These are phyloP conservation scores for Fusarium secorum DNA, from an alignment of 2,329 filamentous ascomycete genomes.

Conservation along the genomic window DNA sequence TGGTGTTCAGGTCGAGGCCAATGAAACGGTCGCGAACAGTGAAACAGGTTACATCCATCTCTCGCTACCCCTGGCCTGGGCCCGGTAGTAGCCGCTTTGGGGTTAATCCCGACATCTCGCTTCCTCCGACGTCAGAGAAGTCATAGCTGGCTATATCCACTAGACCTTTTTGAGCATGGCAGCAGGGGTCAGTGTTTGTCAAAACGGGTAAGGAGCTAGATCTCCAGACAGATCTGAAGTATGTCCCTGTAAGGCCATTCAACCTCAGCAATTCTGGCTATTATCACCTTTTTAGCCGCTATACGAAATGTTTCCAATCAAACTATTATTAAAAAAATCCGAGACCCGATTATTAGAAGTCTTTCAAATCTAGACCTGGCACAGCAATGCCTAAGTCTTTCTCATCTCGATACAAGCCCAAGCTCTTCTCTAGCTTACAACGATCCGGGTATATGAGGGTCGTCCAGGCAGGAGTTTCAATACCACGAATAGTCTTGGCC, in stretches of 20 bases:
- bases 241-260: neutral
- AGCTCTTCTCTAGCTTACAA: neutral
- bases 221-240: neutral
- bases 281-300: neutral
- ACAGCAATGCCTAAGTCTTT: neutral
- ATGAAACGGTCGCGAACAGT: neutral
- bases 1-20: neutral
- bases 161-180: rapidly evolving
- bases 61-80: neutral
- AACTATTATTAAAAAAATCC: neutral
- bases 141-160: neutral
- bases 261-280: neutral
- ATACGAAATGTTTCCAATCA: neutral
- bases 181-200: neutral
- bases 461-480: neutral
- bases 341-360: neutral
- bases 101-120: neutral
- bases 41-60: neutral
- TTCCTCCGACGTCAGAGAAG: neutral
- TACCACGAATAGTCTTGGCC: neutral
- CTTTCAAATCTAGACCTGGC: neutral
- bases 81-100: neutral
- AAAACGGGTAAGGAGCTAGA: neutral
- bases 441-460: neutral
- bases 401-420: neutral